phyloP scores from a whole-genome alignment of 805 yeast species.

The Starmera pachycereana region DNA sequence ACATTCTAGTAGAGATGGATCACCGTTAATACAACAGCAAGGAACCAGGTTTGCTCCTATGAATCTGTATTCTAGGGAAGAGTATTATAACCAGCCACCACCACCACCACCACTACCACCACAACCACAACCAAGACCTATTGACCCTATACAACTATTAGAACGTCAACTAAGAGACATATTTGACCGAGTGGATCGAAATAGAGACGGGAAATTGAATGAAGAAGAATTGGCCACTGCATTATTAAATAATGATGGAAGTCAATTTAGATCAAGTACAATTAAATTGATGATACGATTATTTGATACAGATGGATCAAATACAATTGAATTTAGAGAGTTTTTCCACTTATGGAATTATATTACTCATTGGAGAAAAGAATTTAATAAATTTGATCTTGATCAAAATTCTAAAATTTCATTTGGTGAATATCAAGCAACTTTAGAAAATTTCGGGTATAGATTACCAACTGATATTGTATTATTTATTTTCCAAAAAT shows the following conservation, averaged over 20 bases:
- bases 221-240: constrained; percentile 49
- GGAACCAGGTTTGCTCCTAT: not conserved
- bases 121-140: not conserved
- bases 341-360: constrained; percentile 63
- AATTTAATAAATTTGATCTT: constrained; percentile 52
- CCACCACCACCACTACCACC: not conserved
- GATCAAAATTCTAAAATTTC: constrained; percentile 49
- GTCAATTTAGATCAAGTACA: constrained; percentile 51
- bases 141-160: constrained; percentile 15
- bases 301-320: constrained; percentile 41
- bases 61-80: not conserved
- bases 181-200: constrained; percentile 45
- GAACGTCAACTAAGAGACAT: constrained; percentile 38
- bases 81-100: constrained; percentile 2
- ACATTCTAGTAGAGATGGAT: not conserved
- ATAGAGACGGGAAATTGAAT: constrained; percentile 43
- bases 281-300: constrained; percentile 51
- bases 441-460: constrained; percentile 59
- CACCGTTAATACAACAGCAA: not conserved
- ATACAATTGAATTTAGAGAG: constrained; percentile 43
- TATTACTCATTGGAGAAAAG: constrained; percentile 52
- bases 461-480: constrained; percentile 46
- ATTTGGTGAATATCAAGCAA: constrained; percentile 54
- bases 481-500: constrained; percentile 46
- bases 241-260: constrained; percentile 51